Evolutionary conservation across 2,329 filamentous ascomycete genomes (phyloP).

Genomic region (Fusarium sp.): DNA sequence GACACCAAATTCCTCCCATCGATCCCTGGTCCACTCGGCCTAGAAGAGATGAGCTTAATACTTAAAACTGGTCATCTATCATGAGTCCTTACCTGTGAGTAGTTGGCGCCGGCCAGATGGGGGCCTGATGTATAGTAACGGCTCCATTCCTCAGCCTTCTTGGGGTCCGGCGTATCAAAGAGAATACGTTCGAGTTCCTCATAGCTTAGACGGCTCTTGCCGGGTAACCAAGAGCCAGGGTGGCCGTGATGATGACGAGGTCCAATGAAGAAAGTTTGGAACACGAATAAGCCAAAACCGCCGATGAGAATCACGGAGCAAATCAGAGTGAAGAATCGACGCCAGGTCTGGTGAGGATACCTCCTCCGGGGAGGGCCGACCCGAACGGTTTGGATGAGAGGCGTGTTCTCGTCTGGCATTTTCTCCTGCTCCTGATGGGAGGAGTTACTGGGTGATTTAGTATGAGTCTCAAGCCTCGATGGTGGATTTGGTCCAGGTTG

Average conservation of each 20-base stretch:
- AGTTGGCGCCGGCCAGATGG: slow-evolving; percentile 81
- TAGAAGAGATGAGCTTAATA: slow-evolving; percentile 41
- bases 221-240: slow-evolving; percentile 43
- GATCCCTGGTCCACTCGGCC: slow-evolving; percentile 79
- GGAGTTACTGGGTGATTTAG: slow-evolving; percentile 19
- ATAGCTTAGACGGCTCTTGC: slow-evolving; percentile 47
- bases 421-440: slow-evolving; percentile 45
- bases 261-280: slow-evolving; percentile 57
- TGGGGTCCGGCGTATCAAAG: slow-evolving; percentile 65
- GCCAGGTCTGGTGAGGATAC: slow-evolving; percentile 68
- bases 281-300: slow-evolving; percentile 60
- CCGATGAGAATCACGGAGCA: slow-evolving; percentile 64
- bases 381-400: slow-evolving; percentile 71
- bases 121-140: slow-evolving; percentile 80
- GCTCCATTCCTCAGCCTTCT: slow-evolving; percentile 75
- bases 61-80: accelerated
- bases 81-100: slow-evolving; percentile 65
- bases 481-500: background rate
- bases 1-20: slow-evolving; percentile 78
- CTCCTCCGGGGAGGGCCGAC: slow-evolving; percentile 63
- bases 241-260: slow-evolving; percentile 48
- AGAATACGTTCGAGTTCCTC: slow-evolving; percentile 66
- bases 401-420: slow-evolving; percentile 66
- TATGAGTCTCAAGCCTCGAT: background rate
- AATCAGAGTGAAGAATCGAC: slow-evolving; percentile 73